Base-by-base conservation (phyloP, 768 basidiomycete genomes). In the Nidularia sp. region DNA sequence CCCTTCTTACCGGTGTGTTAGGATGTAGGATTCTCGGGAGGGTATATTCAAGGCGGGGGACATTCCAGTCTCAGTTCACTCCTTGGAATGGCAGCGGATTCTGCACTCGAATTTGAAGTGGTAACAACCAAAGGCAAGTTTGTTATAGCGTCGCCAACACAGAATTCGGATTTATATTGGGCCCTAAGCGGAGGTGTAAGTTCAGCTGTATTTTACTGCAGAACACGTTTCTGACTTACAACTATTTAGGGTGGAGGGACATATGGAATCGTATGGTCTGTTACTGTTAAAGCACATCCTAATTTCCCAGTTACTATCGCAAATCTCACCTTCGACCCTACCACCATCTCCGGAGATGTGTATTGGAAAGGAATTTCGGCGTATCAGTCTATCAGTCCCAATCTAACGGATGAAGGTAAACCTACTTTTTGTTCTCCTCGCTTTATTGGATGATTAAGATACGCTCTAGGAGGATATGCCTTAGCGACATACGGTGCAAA, bases 141-240 rank as follows among this genome's bases (percentile, higher is more conserved):
- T 48, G 57, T 56, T 49, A 65, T 57, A 54, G 69, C 55, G 48
- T 67, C 50, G 60, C 65, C 54, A 59, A 69, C 59, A 46, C 52
- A 70, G 46, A 71, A 76, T 47, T 36, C 49, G 7, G 73, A 76
- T 47, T 62, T 77, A 0, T 76, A 70, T 58, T 77, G 66, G 60
- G 75, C 74, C 2, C 57, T 77, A 4, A 63, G 59, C 34, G 65
- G 64, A 29, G 67, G 66, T 10, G 66, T 63, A 35, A 13, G 36
- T 10, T 12, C 39, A 2, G 10, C 34, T 45, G n/a, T 29, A n/a
- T 3, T 22, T 45, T 45, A 29, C 25, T 45, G 6, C 12, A 9
- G 10, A 9, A n/a, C 25, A 25, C 9, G 44, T 45, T n/a, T n/a
- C 10, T 41, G 15, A 49, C 33, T 35, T 34, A 10, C 8, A 39